Conservation (phyloP, 177 flowering plant species). For the Tripterygium wilfordii region DNA sequence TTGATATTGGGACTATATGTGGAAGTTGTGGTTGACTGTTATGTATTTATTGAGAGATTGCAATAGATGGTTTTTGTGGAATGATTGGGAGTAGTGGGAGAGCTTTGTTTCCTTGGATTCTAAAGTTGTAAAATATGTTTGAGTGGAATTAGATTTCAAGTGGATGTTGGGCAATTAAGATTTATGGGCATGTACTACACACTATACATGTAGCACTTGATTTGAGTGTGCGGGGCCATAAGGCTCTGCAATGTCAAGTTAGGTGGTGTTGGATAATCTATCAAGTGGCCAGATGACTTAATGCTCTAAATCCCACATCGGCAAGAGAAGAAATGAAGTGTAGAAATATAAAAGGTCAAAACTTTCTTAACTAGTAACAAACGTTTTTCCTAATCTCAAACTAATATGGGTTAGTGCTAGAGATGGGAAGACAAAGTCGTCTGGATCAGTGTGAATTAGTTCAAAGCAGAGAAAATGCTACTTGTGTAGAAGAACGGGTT, state of each 20-base stretch:
- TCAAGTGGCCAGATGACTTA: background rate
- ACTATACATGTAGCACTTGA: slow-evolving; percentile 1
- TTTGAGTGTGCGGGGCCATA: background rate
- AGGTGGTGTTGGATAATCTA: too few relatives aligned
- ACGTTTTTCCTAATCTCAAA: too few relatives aligned
- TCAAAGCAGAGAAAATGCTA: too few relatives aligned
- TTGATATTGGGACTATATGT: background rate
- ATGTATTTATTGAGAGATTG: slow-evolving; percentile 10
- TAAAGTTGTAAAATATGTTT: slow-evolving; percentile 12
- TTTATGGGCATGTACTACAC: slow-evolving; percentile 1
- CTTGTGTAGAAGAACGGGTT: too few relatives aligned
- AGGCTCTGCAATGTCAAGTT: background rate
- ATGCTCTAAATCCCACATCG: too few relatives aligned
- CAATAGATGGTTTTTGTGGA: slow-evolving; percentile 17
- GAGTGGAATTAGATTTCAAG: slow-evolving; percentile 11
- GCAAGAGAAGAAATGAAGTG: too few relatives aligned
- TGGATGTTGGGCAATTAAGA: slow-evolving; percentile 13
- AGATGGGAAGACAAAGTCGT: too few relatives aligned
- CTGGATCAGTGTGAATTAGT: too few relatives aligned
- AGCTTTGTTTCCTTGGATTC: slow-evolving; percentile 51
- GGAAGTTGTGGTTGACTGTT: background rate
- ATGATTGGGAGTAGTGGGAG: slow-evolving; percentile 48
- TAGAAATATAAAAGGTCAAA: too few relatives aligned
- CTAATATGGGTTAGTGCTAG: too few relatives aligned
- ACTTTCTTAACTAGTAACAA: too few relatives aligned